Percentiles rank a stretch among this genome's conserved stretches.
phyloP scores from a whole-genome alignment of 176 grass and related monocot genomes.

The Lolium perenne region DNA sequence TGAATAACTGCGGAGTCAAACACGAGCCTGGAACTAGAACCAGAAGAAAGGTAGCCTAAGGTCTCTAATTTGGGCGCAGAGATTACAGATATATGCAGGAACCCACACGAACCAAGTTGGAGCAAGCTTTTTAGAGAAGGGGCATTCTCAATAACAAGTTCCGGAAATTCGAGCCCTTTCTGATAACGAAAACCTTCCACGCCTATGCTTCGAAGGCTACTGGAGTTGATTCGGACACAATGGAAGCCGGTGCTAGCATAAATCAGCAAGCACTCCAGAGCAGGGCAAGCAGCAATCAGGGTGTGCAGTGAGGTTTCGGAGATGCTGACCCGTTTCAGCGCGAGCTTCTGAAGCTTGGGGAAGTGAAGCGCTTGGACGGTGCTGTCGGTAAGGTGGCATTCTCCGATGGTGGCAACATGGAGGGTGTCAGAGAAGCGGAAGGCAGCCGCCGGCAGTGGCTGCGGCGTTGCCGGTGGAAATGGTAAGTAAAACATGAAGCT shows the following conservation, averaged over 20 bases:
- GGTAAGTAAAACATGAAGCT: neutral
- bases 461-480: neutral
- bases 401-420: no score
- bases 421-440: no score
- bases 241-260: neutral
- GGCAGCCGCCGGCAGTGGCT: no score
- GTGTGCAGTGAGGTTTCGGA: neutral
- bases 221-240: conserved; percentile 6
- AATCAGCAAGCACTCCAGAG: conserved; percentile 1
- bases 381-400: no score
- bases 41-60: neutral
- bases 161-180: neutral
- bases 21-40: neutral
- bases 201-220: neutral
- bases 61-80: neutral
- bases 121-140: no score
- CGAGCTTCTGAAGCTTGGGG: no score
- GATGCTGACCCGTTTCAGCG: neutral
- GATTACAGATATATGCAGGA: no score
- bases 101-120: no score
- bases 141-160: neutral
- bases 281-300: neutral
- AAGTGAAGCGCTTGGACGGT: no score
- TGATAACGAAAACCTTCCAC: neutral
- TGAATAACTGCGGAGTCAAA: neutral